These are phyloP conservation scores for Asterophora parasitica DNA, from an alignment of 768 basidiomycete genomes.

Conservation along the genomic window DNA sequence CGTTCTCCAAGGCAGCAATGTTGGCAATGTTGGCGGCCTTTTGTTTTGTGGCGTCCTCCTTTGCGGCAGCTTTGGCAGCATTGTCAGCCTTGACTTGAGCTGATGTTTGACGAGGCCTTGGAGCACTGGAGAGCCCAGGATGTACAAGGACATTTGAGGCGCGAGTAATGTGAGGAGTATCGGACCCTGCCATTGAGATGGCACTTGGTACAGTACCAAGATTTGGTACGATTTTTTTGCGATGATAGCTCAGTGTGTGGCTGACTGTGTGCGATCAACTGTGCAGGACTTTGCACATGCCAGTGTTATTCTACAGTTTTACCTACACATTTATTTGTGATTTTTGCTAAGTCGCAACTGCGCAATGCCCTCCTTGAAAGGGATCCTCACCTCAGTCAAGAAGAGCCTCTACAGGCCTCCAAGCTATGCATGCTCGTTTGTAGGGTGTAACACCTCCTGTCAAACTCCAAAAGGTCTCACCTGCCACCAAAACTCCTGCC, in stretches of 20 bases:
- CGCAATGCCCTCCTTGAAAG: background rate
- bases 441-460: background rate
- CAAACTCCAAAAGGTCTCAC: background rate
- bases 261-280: background rate
- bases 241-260: background rate
- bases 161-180: background rate
- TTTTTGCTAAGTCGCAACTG: too few species aligned
- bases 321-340: too few species aligned
- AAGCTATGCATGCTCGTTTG: background rate
- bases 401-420: background rate
- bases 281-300: background rate
- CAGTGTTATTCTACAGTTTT: background rate
- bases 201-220: background rate
- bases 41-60: background rate
- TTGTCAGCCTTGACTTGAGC: background rate
- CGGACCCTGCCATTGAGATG: background rate
- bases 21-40: background rate
- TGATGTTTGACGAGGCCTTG: background rate
- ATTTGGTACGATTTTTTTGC: background rate
- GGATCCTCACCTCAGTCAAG: background rate
- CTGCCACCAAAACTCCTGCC: background rate
- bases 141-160: background rate
- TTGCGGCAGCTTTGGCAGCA: background rate
- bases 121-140: background rate
- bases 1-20: background rate